Evolutionary conservation across 2,329 filamentous ascomycete genomes (phyloP).

Genomic region (Hypomyces perniciosus): DNA sequence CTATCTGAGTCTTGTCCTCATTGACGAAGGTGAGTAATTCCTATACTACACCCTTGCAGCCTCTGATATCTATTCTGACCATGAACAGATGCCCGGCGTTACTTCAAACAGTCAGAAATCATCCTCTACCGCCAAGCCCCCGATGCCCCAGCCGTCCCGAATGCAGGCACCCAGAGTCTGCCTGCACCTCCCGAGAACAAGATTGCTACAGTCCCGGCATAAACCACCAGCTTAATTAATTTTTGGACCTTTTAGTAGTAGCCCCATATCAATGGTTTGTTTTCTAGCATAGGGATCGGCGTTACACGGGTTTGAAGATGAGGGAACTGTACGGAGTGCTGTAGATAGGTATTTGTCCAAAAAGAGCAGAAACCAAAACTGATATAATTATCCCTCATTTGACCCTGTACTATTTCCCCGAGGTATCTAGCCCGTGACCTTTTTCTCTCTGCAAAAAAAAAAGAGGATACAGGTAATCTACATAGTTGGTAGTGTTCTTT

Average conservation of each 20-base stretch:
- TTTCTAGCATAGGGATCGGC: conserved; percentile 37
- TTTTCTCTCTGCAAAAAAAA: conserved; percentile 1
- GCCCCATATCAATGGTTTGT: conserved; percentile 18
- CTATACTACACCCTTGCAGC: background rate
- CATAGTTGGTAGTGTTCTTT: background rate
- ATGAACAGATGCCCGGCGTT: conserved; percentile 75
- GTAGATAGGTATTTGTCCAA: conserved; percentile 12
- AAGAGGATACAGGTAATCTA: conserved; percentile 8
- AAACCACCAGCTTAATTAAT: conserved; percentile 13
- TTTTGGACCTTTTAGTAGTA: conserved; percentile 16
- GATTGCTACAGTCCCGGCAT: conserved; percentile 17
- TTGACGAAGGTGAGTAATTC: conserved; percentile 70
- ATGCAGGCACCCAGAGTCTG: conserved; percentile 35
- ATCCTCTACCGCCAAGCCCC: conserved; percentile 83
- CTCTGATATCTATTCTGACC: background rate
- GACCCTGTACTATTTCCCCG: conserved; percentile 22
- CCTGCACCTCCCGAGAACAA: conserved; percentile 35
- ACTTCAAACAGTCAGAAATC: conserved; percentile 99
- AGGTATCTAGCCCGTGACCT: conserved; percentile 24
- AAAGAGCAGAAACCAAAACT: conserved; percentile 9
- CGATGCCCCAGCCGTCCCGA: conserved; percentile 36
- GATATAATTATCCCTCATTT: conserved; percentile 18
- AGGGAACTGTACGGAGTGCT: conserved; percentile 9
- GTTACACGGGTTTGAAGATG: conserved; percentile 25
- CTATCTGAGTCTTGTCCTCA: conserved; percentile 91